Evolutionary conservation across 176 grass and related monocot species (phyloP), one percentile per base, ranked within the genome.

Genomic region (Stipa capillata): DNA sequence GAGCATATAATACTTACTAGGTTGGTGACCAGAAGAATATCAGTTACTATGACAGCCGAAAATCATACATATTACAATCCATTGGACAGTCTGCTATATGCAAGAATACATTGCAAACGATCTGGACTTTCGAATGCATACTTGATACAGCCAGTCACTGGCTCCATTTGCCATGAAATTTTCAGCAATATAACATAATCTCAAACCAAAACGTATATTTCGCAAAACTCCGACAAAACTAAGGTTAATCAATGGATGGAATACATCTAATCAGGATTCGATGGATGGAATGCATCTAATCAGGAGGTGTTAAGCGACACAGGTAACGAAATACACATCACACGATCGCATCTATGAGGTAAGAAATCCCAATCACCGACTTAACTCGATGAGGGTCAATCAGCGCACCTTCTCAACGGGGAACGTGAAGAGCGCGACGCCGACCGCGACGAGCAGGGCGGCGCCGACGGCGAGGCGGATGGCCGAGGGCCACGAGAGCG

Each of bases 401-500:
- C 10, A 44, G 13, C 62, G 39, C 44, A 97, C 94, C 89, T 93
- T 97, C 50, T 97, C 94, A 51, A 93, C 74, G 31, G 94, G 94
- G 23, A 97, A 84, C 73, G 91, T 93, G 74, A 89, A 61, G 35
- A 97, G 79, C 35, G 89, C 91, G 35, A 85, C 70, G 36, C 53
- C 74, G 45, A 93, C 85, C 42, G 55, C 91, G 43, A 60, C 83
- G 20, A 89, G 61, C 16, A 97, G 90, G 51, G 85, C 50, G 58
- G 90, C 52, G 14, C 86, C 69, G 35, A 93, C 65, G 40, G 79
- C 86, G 44, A 93, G 73, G 36, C 88, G 76, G 51, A 91, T 17
- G 43, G 84, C 67, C 60, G 81, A 86, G 60, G 94, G 79, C 91
- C 84, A 97, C 12, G 94, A 92, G 12, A 92, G 55, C 6, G 84